Conservation (phyloP, 129 eudicot species). For the Ambrosia trifida region DNA sequence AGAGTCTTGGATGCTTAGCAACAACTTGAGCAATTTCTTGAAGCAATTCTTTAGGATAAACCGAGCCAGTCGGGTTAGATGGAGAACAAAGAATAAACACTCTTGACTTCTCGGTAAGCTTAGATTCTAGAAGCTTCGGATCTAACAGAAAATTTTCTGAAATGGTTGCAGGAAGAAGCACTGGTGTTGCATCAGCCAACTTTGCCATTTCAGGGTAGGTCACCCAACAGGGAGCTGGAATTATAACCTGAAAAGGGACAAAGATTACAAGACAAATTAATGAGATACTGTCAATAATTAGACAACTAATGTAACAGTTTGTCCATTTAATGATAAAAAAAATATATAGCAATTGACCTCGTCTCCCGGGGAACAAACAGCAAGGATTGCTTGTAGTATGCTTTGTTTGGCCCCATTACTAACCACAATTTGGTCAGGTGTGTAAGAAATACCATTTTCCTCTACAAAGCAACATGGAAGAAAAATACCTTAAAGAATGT, state of each 20-base stretch:
- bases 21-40: slow-evolving; percentile 83
- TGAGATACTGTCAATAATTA: background rate
- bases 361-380: slow-evolving; percentile 96
- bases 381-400: slow-evolving; percentile 83
- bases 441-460: slow-evolving; percentile 78
- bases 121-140: slow-evolving; percentile 81
- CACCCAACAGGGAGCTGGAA: slow-evolving; percentile 95
- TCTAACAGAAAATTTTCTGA: slow-evolving; percentile 85
- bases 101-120: slow-evolving; percentile 81
- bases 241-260: slow-evolving; percentile 83
- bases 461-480: slow-evolving; percentile 43
- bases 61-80: slow-evolving; percentile 93
- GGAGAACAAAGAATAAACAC: slow-evolving; percentile 91
- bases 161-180: slow-evolving; percentile 74
- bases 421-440: slow-evolving; percentile 90
- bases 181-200: slow-evolving; percentile 90
- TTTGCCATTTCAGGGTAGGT: slow-evolving; percentile 99
- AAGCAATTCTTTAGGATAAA: slow-evolving; percentile 68
- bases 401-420: slow-evolving; percentile 98
- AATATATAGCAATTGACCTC: slow-evolving; percentile 51
- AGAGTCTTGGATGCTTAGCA: slow-evolving; percentile 88
- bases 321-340: background rate
- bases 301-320: background rate
- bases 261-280: slow-evolving; percentile 3
- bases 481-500: background rate